Evolutionary conservation across 2,329 filamentous ascomycete species (phyloP), one percentile per base, ranked within the genome.

Genomic region (Fusarium decemcellulare): DNA sequence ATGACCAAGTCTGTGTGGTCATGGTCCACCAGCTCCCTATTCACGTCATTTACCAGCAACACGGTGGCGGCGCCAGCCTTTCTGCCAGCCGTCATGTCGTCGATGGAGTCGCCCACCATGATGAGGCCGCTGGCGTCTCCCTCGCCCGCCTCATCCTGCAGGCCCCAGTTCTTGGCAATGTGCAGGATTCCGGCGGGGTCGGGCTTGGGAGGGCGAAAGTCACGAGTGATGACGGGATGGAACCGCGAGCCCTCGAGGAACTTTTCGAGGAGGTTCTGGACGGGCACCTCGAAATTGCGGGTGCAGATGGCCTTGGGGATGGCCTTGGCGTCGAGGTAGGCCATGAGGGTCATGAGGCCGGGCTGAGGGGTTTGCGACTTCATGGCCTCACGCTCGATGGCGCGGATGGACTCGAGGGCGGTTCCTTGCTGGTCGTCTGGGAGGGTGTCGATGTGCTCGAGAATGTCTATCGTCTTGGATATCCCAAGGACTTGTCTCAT

Each of bases 81-180:
- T 63, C 91, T 88, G 0, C 96, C 95, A 1, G 95, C 94, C 8
- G 91, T 93, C 89, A 98, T 97, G 77, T 99, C 96, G 78, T 98
- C 96, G 59, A 97, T 89, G 15, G 91, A 94, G 77, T 95, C 93
- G 5, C 93, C 93, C 23, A 91, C 89, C 89, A 91, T 91, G 71
- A 90, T 88, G 43, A 90, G 74, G 7, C 77, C 79, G 43, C 81
- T 85, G 3, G 83, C 87, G 65, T 85, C 84, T 2, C 76, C 74
- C 46, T 66, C 59, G 11, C 76, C 76, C 11, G 62, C 55, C n/a
- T 71, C 66, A 30, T 68, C 67, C 36, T 71, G 63, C 32, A 95
- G 79, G 0, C 88, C 91, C 95, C 95, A 97, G 61, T 84, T 81
- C 68, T 87, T 84, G 0, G 94, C 94, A 72, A 98, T 97, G 78